These are phyloP conservation scores for Protomyces arabidopsidicola DNA, from an alignment of 1,139 yeast species.

Conservation along the genomic window DNA sequence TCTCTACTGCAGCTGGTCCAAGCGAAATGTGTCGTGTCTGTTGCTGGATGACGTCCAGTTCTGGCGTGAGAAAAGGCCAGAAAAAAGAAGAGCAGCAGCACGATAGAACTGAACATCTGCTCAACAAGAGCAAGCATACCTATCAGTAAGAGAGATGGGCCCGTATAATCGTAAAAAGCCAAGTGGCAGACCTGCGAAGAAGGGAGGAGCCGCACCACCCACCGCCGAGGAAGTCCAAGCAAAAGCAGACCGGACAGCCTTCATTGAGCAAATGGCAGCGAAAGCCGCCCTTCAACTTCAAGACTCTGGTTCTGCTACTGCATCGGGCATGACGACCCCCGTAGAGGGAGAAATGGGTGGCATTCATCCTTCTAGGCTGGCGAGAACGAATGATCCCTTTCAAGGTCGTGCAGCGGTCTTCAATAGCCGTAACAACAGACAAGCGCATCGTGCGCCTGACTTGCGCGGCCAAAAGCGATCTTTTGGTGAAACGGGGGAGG, in stretches of 20 bases:
- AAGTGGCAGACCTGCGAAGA: conserved; percentile 1
- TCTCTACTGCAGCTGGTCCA: not conserved
- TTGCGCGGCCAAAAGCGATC: conserved; percentile 12
- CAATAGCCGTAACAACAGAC: not conserved
- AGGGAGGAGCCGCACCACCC: conserved; percentile 1
- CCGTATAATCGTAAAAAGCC: conserved; percentile 15
- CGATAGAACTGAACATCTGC: not conserved
- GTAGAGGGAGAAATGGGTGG: conserved; percentile 3
- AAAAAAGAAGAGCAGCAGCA: not conserved
- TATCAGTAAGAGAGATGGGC: not conserved
- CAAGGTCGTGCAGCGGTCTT: not conserved
- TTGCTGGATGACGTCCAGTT: not conserved
- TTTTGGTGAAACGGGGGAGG: not conserved
- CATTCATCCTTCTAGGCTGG: conserved; percentile 21
- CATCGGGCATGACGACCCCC: not conserved
- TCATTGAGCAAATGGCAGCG: conserved; percentile 25
- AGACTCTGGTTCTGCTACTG: not conserved
- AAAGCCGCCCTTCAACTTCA: conserved; percentile 8
- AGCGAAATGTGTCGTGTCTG: not conserved
- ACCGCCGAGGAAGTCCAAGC: conserved; percentile 19
- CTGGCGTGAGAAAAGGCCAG: not conserved
- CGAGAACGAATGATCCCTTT: not conserved
- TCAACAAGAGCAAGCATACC: not conserved
- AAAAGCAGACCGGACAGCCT: conserved; percentile 9
- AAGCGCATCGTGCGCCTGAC: conserved; percentile 24